Evolutionary conservation across 805 yeast genomes (phyloP), one percentile per base, ranked within the genome.

Genomic region (Jamesozyma jinghongensis): DNA sequence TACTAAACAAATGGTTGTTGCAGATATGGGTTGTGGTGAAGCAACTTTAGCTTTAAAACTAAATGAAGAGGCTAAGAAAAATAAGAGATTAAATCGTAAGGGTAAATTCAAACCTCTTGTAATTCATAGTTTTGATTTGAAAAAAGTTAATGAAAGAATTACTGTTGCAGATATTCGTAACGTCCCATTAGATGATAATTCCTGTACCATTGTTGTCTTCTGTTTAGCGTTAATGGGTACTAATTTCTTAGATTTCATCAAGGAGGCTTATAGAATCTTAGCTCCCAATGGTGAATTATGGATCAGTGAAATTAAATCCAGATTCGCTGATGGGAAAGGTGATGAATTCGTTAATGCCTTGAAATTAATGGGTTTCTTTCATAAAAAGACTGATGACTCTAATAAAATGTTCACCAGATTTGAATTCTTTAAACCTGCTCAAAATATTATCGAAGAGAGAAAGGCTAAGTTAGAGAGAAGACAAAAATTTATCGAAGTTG

Each of bases 1-100:
- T 14, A 19, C 22, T 5, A 74, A 70, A 35, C 71, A 73, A 44
- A 78, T 90, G 29, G 86, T 83, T 3, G 74, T 92, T 44, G 97
- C 97, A 0, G 98, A 92, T 65, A 90, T 92, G 97, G 99, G 98
- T 10, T 92, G 98, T 62, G 99, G 98, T 41, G 98, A 92, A 62
- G 98, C 97, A 0, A 83, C 84, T 52, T 71, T 92, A 36, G 79
- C 95, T 1, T 62, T 69, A 31, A 84, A 86, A 51, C 71, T 85
- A 38, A 68, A 68, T 38, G 68, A 71, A 8, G 73, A 74, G 51
- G 64, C 73, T 45, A 64, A 65, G 37, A 53, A 56, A 44, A 61
- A 57, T 35, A 59, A 56, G 20, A 54, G 50, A 34, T 43, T 43
- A 11, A 57, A 57, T 25, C 64, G 67, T 28, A 32, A 36, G 18